A percentile compares a stretch with the other conserved stretches of the same genome.
Conservation (phyloP, 768 basidiomycete genomes). For the Boletus rubroflammeus region DNA sequence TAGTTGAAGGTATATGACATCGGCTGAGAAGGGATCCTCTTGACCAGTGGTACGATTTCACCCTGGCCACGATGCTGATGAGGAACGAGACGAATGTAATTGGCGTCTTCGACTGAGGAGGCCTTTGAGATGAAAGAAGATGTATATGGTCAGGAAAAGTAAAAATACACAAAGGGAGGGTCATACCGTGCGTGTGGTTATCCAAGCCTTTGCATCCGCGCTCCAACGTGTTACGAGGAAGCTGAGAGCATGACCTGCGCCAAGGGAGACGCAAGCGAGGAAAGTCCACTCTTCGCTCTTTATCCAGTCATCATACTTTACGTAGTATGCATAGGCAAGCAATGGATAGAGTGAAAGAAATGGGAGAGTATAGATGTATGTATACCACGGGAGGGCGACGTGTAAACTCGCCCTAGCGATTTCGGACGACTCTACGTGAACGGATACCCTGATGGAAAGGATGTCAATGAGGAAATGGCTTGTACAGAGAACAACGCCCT, state of each 20-base stretch:
- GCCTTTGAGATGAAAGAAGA: constrained; percentile 39
- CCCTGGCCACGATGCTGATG: constrained; percentile 80
- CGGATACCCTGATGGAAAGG: constrained; percentile 32
- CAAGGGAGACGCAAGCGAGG: constrained; percentile 80
- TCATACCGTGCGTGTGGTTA: constrained; percentile 72
- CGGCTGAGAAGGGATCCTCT: constrained; percentile 54
- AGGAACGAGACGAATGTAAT: constrained; percentile 79
- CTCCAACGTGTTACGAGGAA: constrained; percentile 93
- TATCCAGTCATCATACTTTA: constrained; percentile 88
- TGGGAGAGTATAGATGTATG: constrained; percentile 70
- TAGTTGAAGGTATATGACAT: constrained; percentile 85
- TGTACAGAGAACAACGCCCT: background rate
- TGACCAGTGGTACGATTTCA: constrained; percentile 77
- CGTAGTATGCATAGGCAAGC: constrained; percentile 86
- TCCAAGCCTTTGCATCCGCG: constrained; percentile 67
- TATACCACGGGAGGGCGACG: constrained; percentile 61
- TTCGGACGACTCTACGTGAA: constrained; percentile 61
- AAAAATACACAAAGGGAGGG: background rate
- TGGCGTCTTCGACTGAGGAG: constrained; percentile 61
- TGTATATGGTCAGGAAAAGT: background rate
- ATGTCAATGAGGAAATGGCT: background rate
- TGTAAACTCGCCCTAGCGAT: constrained; percentile 67
- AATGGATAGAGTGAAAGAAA: constrained; percentile 81
- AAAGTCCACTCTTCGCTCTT: constrained; percentile 98
- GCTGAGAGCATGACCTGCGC: constrained; percentile 85